Evolutionary conservation across 1,139 yeast species (phyloP).

Genomic region (Geotrichum siamense): DNA sequence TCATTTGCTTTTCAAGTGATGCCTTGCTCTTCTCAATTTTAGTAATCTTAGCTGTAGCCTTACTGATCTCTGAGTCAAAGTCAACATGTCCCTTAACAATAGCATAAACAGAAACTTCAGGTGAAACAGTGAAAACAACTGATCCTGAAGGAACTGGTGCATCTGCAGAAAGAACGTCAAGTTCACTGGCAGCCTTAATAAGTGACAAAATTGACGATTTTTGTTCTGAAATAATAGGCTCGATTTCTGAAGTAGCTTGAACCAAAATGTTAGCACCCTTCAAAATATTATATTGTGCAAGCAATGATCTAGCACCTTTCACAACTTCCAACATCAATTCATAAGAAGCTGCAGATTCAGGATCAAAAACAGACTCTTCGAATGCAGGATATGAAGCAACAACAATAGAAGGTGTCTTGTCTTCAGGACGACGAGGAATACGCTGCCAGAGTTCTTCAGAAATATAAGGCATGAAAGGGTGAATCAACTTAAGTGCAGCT

Average conservation of each 20-base stretch:
- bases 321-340: constrained; percentile 80
- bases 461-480: constrained; percentile 96
- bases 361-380: constrained; percentile 53
- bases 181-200: constrained; percentile 78
- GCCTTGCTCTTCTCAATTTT: constrained; percentile 46
- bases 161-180: constrained; percentile 47
- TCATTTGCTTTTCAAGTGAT: constrained; percentile 52
- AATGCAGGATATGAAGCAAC: constrained; percentile 74
- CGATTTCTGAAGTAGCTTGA: constrained; percentile 50
- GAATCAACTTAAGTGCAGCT: constrained; percentile 84
- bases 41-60: constrained; percentile 69
- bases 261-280: constrained; percentile 83
- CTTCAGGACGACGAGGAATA: constrained; percentile 79
- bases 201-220: constrained; percentile 79
- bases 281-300: constrained; percentile 81
- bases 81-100: constrained; percentile 93
- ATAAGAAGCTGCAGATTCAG: constrained; percentile 61
- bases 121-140: constrained; percentile 72
- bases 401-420: constrained; percentile 61
- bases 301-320: constrained; percentile 84
- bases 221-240: constrained; percentile 56
- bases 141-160: constrained; percentile 78
- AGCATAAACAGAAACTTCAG: constrained; percentile 78
- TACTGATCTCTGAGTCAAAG: constrained; percentile 79
- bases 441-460: constrained; percentile 99